These are phyloP conservation scores for Scedosporium dehoogii DNA, from an alignment of 2,329 filamentous ascomycete species.

Conservation along the genomic window DNA sequence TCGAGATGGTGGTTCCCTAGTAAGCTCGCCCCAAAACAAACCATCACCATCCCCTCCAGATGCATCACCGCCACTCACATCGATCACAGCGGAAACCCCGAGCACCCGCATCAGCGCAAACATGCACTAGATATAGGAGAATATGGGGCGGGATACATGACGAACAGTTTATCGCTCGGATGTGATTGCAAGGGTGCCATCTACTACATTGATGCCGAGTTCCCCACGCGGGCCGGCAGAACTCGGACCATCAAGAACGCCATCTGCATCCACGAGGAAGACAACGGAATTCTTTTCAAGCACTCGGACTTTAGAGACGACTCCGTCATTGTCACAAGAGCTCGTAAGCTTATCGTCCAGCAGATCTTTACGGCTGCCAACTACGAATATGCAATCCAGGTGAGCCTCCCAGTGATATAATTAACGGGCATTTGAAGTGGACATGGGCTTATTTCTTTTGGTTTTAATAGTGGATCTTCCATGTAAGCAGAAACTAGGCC, in stretches of 20 bases:
- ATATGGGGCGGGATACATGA: slow-evolving; percentile 76
- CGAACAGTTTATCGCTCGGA: slow-evolving; percentile 64
- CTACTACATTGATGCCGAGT: slow-evolving; percentile 82
- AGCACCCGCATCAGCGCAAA: slow-evolving; percentile 71
- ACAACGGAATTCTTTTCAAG: slow-evolving; percentile 86
- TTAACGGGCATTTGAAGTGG: slow-evolving; percentile 26
- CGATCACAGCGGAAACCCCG: slow-evolving; percentile 52
- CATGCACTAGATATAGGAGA: slow-evolving; percentile 75
- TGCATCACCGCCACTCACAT: slow-evolving; percentile 7
- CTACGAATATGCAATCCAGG: slow-evolving; percentile 67
- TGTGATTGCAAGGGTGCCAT: slow-evolving; percentile 87
- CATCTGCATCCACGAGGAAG: slow-evolving; percentile 92
- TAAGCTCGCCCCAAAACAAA: slow-evolving; percentile 20
- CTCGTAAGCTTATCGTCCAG: slow-evolving; percentile 75
- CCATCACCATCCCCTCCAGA: neutral
- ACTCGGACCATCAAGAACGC: slow-evolving; percentile 82
- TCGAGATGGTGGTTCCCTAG: slow-evolving; percentile 91
- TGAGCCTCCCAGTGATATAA: neutral
- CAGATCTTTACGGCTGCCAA: slow-evolving; percentile 94
- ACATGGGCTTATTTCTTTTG: slow-evolving; percentile 26
- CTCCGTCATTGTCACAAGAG: slow-evolving; percentile 75
- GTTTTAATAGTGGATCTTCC: slow-evolving; percentile 64
- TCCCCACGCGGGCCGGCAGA: slow-evolving; percentile 69
- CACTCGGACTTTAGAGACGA: slow-evolving; percentile 90
- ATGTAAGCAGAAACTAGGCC: slow-evolving; percentile 26